Evolutionary conservation across 768 basidiomycete genomes (phyloP), one percentile per base, ranked within the genome.

Genomic region (Lyophyllum atratum): DNA sequence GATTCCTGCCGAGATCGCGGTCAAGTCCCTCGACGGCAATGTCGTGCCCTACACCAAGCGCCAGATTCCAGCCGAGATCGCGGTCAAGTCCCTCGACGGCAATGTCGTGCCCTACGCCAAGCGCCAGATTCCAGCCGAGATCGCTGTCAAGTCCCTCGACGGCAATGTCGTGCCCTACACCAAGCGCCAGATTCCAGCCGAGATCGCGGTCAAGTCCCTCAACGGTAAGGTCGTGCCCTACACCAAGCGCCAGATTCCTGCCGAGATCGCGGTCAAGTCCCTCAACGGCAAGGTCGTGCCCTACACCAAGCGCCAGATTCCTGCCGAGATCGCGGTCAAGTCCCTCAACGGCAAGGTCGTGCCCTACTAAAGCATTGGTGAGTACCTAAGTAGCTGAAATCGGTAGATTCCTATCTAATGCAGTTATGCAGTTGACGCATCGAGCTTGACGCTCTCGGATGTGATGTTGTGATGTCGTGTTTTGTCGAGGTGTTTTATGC

Each of bases 211-310:
- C 39, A 76, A 72, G 48, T 67, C 79, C 0, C 64, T 67, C 12
- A 56, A 70, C 8, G 77, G 78, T 14, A 50, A 58, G 5, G 65
- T 79, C 34, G 66, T 61, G 34, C 62, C 54, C 1, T 76, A 74
- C 61, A n/a, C 19, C 14, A 60, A 40, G 17, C 55, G 59, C 17
- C 49, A 54, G n/a, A 72, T 75, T 37, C 72, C 73, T 10, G 68
- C 62, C 6, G 68, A 69, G 59, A 52, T 59, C 15, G 55, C 70
- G 1, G 58, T 58, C 43, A 66, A 65, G 44, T 59, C 66, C 3
- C 34, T 54, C 31, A 54, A 53, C 22, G 69, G 70, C 10, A 50
- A 46, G 10, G 58, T 72, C 54, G 61, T 66, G 56, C 66, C 68
- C 58, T 59, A 67, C 60, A 17, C 34, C 45, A 66, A 57, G 31